These are phyloP conservation scores for Metroxylon sagu DNA, from an alignment of 176 grass and related monocot species.

Conservation along the genomic window DNA sequence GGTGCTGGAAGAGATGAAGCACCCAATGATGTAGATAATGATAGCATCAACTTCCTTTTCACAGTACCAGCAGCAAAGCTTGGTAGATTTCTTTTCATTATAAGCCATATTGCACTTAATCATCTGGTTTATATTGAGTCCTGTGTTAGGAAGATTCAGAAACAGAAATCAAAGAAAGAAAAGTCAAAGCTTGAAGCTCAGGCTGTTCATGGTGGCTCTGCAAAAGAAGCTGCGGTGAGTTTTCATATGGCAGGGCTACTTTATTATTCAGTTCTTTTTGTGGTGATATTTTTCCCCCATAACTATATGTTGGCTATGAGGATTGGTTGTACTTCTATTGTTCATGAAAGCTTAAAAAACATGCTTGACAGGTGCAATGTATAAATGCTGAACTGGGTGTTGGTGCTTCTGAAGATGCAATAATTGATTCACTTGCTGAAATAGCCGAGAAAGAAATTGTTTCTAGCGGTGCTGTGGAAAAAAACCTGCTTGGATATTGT, in stretches of 20 bases:
- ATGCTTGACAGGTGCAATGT: constrained; percentile 28
- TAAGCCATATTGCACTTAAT: constrained; percentile 81
- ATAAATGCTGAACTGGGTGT: constrained; percentile 98
- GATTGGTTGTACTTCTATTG: background rate
- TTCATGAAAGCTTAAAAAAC: background rate
- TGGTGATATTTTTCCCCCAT: too few relatives aligned
- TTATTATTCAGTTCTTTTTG: too few relatives aligned
- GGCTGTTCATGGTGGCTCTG: constrained; percentile 15
- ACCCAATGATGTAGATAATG: constrained; percentile 24
- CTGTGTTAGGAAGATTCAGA: constrained; percentile 73
- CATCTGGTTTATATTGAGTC: constrained; percentile 89
- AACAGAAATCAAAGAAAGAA: constrained; percentile 73
- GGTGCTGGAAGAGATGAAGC: constrained; percentile 22
- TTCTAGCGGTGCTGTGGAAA: constrained; percentile 44
- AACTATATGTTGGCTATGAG: too few relatives aligned
- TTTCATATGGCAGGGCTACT: background rate
- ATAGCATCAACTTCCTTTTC: constrained; percentile 26
- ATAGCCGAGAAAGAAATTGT: constrained; percentile 83
- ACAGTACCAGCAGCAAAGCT: constrained; percentile 50
- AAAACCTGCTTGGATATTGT: constrained; percentile 72
- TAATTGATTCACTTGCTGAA: constrained; percentile 77
- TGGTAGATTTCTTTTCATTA: constrained; percentile 81
- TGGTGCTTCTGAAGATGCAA: constrained; percentile 50
- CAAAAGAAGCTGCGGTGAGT: constrained; percentile 55
- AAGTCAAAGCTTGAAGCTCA: constrained; percentile 29